Evolutionary conservation across 192 early-diverging fungal species (phyloP).

Genomic region (Chytriomyces confervae): DNA sequence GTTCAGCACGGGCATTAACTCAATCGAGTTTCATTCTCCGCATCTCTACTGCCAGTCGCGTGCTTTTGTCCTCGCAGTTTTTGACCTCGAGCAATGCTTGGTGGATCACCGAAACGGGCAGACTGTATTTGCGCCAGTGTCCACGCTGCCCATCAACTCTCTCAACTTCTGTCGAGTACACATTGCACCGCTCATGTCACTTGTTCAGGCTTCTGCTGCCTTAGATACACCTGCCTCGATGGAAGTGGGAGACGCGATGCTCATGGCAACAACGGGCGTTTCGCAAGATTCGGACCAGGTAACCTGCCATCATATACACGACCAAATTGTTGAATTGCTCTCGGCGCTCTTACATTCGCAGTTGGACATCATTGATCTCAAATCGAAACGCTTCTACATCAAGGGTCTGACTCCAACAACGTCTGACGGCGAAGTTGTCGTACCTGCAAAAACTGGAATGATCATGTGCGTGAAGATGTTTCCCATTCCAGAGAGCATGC

Average conservation of each 20-base stretch:
- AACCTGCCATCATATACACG: not conserved
- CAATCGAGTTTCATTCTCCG: not conserved
- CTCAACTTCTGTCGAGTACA: constrained; percentile 17
- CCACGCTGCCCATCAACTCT: constrained; percentile 17
- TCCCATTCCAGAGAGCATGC: not conserved
- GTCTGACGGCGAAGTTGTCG: not conserved
- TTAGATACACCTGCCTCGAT: too few relatives aligned
- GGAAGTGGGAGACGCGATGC: not conserved
- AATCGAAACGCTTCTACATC: not conserved
- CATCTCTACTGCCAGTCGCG: not conserved
- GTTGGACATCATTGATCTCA: constrained; percentile 14
- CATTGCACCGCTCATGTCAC: not conserved
- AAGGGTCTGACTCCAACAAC: not conserved
- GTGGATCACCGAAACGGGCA: not conserved
- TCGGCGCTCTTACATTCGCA: not conserved
- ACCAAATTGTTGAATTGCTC: not conserved
- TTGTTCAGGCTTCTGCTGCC: too few relatives aligned
- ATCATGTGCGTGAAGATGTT: constrained; percentile 22
- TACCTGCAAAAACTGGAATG: constrained; percentile 22
- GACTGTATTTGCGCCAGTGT: not conserved
- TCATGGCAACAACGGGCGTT: constrained; percentile 8
- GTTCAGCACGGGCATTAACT: not conserved
- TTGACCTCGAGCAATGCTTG: not conserved
- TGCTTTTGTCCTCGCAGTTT: not conserved
- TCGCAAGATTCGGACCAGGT: constrained; percentile 21